Evolutionary conservation across 2,329 filamentous ascomycete species (phyloP).

Genomic region (Drechslera avenae): DNA sequence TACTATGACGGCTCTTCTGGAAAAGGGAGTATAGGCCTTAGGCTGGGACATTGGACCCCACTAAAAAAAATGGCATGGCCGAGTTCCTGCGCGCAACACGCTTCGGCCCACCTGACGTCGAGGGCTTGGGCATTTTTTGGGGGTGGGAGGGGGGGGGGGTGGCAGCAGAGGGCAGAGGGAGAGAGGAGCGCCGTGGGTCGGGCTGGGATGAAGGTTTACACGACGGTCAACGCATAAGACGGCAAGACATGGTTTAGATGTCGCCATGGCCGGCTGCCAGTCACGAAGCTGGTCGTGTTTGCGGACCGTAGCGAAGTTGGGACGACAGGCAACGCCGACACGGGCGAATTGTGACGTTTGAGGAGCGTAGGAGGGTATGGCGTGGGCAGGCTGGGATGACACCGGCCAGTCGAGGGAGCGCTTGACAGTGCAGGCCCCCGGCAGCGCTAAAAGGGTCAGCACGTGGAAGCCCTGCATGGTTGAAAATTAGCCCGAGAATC

Average conservation of each 20-base stretch:
- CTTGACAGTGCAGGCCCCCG: conserved; percentile 8
- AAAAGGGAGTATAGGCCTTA: conserved; percentile 30
- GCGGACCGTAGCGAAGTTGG: conserved; percentile 25
- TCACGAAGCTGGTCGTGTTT: conserved; percentile 14
- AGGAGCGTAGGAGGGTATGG: conserved; percentile 25
- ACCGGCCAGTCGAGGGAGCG: conserved; percentile 9
- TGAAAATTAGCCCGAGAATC: conserved; percentile 14
- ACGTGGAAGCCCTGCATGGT: conserved; percentile 33
- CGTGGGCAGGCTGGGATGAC: conserved; percentile 15
- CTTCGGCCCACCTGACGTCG: conserved; percentile 31
- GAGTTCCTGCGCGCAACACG: conserved; percentile 28
- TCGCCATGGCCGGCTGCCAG: conserved; percentile 17
- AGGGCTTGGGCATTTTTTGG: no score
- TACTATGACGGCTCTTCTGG: conserved; percentile 26
- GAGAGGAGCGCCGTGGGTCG: conserved; percentile 12
- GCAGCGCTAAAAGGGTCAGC: conserved; percentile 21
- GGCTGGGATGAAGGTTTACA: conserved; percentile 18
- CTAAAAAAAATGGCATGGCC: conserved; percentile 20
- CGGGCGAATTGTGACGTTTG: conserved; percentile 28
- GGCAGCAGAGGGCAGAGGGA: no score
- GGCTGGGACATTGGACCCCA: conserved; percentile 23
- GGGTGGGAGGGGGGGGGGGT: conserved; percentile 16
- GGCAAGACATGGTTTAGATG: conserved; percentile 14
- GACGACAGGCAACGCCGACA: conserved; percentile 14
- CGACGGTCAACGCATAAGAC: conserved; percentile 10